Evolutionary conservation across 129 eudicot species (phyloP).

Genomic region (Arctium minus): DNA sequence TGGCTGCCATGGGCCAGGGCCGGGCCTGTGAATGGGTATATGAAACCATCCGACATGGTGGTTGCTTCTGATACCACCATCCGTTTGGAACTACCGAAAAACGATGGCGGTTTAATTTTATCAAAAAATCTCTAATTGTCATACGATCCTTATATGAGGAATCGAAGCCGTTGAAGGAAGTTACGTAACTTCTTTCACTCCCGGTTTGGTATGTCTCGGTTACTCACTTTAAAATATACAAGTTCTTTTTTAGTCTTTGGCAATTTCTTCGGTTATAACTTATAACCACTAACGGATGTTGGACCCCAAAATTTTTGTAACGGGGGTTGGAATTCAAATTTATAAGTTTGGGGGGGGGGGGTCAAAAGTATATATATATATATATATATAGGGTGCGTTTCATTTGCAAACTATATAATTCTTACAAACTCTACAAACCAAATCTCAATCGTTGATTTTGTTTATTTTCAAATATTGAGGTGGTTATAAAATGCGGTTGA

Average conservation of each 20-base stretch:
- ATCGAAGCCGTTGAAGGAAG: not conserved
- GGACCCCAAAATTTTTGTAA: not conserved
- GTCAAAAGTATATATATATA: not conserved
- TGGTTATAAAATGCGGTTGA: no score
- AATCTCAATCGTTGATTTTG: no score
- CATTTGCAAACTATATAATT: no score
- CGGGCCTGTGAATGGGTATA: slow-evolving; percentile 1
- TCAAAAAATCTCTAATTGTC: slow-evolving; percentile 19
- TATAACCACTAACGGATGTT: no score
- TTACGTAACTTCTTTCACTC: slow-evolving; percentile 9
- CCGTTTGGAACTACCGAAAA: slow-evolving; percentile 13
- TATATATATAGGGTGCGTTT: no score
- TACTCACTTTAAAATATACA: not conserved
- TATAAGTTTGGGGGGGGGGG: not conserved
- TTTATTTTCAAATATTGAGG: no score
- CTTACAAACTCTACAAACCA: no score
- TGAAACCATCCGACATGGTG: slow-evolving; percentile 11
- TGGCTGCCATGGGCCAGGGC: no score
- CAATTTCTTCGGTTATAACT: not conserved
- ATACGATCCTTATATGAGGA: slow-evolving; percentile 26
- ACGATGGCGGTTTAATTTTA: not conserved
- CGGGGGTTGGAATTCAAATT: not conserved
- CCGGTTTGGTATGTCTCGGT: slow-evolving; percentile 19
- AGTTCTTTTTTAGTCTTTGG: not conserved
- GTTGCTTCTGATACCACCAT: slow-evolving; percentile 21